phyloP scores from a whole-genome alignment of 495 filamentous ascomycete genomes.

The Saxispiralis lemnorum region DNA sequence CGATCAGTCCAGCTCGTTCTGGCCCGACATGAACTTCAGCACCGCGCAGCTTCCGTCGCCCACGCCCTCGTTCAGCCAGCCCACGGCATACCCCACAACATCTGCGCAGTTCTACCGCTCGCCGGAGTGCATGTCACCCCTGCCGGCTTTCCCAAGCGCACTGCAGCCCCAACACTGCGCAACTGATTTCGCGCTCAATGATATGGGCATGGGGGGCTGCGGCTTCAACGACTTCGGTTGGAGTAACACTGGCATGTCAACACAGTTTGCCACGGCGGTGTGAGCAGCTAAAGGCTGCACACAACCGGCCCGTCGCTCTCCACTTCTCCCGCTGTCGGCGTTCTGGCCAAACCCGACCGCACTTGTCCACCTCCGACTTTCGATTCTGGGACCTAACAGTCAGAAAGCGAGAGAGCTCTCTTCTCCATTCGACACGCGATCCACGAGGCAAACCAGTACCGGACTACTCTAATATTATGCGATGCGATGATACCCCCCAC shows the following conservation, averaged over 20 bases:
- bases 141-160: constrained; percentile 74
- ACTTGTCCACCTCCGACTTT: background rate
- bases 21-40: constrained; percentile 60
- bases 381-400: background rate
- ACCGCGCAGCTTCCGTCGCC: constrained; percentile 49
- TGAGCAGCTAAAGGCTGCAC: constrained; percentile 17
- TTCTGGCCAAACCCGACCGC: constrained; percentile 14
- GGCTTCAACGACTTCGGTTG: constrained; percentile 66
- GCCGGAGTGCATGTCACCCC: constrained; percentile 38
- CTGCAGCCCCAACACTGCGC: constrained; percentile 63
- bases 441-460: background rate
- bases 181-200: constrained; percentile 18
- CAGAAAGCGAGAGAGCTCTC: constrained; percentile 4
- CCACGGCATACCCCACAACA: constrained; percentile 43
- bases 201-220: constrained; percentile 52
- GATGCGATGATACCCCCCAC: constrained; percentile 11
- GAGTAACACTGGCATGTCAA: constrained; percentile 43
- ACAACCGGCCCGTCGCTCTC: background rate
- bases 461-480: constrained; percentile 8
- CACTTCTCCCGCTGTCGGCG: constrained; percentile 3
- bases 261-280: constrained; percentile 42
- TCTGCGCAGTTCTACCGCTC: constrained; percentile 44
- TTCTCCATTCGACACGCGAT: constrained; percentile 9
- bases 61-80: constrained; percentile 62
- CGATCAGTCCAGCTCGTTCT: constrained; percentile 50